Conservation (phyloP, 2,329 filamentous ascomycete genomes). For the Cadophora gregata region DNA sequence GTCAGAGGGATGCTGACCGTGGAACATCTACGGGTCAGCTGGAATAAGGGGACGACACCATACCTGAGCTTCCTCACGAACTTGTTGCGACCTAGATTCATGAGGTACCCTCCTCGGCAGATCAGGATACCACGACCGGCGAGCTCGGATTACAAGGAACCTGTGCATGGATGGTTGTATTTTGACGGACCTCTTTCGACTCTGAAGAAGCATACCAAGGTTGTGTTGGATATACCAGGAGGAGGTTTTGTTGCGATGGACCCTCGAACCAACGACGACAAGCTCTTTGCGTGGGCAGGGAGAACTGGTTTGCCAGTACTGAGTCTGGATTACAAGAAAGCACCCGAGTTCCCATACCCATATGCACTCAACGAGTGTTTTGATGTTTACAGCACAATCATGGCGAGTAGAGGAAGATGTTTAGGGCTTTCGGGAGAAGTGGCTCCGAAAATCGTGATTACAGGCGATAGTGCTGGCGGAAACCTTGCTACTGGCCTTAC, state of each 20-base stretch:
- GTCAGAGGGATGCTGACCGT: constrained; percentile 86
- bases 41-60: constrained; percentile 93
- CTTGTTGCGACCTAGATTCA: constrained; percentile 78
- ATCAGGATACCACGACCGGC: constrained; percentile 83
- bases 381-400: constrained; percentile 79
- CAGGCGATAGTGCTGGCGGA: constrained; percentile 82
- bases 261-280: constrained; percentile 93
- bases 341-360: constrained; percentile 83
- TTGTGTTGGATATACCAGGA: constrained; percentile 90
- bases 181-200: constrained; percentile 87
- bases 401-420: constrained; percentile 75
- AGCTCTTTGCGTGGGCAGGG: constrained; percentile 88
- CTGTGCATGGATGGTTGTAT: constrained; percentile 88
- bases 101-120: constrained; percentile 79
- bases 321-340: constrained; percentile 89
- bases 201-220: constrained; percentile 74
- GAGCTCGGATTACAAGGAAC: constrained; percentile 82
- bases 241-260: constrained; percentile 98
- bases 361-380: constrained; percentile 88
- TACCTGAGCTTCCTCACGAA: constrained; percentile 77
- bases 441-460: constrained; percentile 72
- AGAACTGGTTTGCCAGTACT: constrained; percentile 87
- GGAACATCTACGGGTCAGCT: constrained; percentile 88
- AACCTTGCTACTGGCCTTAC: constrained; percentile 82
- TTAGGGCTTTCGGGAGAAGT: constrained; percentile 73